These are phyloP conservation scores for Aspergillus vadensis DNA, from an alignment of 2,329 filamentous ascomycete genomes.

Conservation along the genomic window DNA sequence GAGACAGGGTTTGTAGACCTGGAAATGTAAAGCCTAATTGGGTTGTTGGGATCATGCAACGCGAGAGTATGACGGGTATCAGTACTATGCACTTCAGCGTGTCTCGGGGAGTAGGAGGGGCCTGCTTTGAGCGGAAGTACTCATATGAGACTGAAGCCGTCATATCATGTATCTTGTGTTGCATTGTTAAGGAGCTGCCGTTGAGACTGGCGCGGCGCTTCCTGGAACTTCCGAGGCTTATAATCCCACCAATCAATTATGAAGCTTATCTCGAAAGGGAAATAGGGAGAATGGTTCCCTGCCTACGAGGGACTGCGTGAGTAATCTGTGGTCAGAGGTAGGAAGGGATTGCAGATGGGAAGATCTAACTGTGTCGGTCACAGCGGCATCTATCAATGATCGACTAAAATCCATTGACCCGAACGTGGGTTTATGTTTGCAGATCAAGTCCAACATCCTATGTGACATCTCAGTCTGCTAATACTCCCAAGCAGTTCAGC, in stretches of 20 bases:
- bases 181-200: no score
- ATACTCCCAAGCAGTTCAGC: no score
- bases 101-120: no score
- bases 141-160: no score
- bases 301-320: neutral
- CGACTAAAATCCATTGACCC: neutral
- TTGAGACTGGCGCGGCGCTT: neutral
- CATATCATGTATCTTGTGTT: no score
- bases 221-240: neutral
- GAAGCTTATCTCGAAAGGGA: neutral
- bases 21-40: neutral
- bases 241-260: neutral
- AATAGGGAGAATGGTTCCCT: neutral
- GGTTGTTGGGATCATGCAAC: neutral
- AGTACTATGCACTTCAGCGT: no score
- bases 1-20: neutral
- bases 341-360: neutral
- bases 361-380: neutral
- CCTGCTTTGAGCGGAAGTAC: no score
- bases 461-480: no score
- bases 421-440: no score
- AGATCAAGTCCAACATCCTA: no score
- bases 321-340: neutral
- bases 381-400: neutral
- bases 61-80: no score